Base-by-base conservation (phyloP, 352 stramenopile genomes). In the Phytophthora nicotianae region DNA sequence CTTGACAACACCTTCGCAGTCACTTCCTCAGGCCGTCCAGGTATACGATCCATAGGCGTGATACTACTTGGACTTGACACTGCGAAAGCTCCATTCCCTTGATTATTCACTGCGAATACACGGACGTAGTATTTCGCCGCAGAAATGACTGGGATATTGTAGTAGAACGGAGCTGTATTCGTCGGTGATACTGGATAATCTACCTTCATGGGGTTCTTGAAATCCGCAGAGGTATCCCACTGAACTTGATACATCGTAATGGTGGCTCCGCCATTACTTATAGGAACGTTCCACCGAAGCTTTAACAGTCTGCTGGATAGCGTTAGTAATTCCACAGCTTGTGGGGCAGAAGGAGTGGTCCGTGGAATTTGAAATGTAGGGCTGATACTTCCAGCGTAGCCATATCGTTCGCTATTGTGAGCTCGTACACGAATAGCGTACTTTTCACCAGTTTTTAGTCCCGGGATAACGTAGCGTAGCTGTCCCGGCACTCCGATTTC, bases 21-120 rank as follows among this genome's bases (percentile, higher is more conserved):
- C 0, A 80, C 72, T 21, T 80, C 75, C 48, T 96, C 78, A 6
- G 80, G 75, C 19, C 77, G 68, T 0, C 93, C 93, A 0, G 95
- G 94, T 11, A 90, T 83, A 11, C 86, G 80, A 62, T 96, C 75
- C 5, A 79, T 42, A 21, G 90, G 77, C 17, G 69, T 77, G 13
- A 75, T 77, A 21, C 77, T 88, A 16, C 59, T 65, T 13, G 88
- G 85, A 24, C 78, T 69, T 2, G 88, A 69, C 23, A 65, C 37
- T 21, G 66, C 65, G 19, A 75, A 70, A 8, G 64, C 21, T 23
- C 94, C 88, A 48, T 77, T 78, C 21, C 86, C 89, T 70, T 95
- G 89, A 17, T 89, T 94, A 71, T 99, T 99, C 38, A 95, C 82
- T 14, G 96, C 95, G 16, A 86, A 72, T 5, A 99, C 87, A 2